Conservation (phyloP, 1,284 basidiomycete species). For the Ustilago curta region DNA sequence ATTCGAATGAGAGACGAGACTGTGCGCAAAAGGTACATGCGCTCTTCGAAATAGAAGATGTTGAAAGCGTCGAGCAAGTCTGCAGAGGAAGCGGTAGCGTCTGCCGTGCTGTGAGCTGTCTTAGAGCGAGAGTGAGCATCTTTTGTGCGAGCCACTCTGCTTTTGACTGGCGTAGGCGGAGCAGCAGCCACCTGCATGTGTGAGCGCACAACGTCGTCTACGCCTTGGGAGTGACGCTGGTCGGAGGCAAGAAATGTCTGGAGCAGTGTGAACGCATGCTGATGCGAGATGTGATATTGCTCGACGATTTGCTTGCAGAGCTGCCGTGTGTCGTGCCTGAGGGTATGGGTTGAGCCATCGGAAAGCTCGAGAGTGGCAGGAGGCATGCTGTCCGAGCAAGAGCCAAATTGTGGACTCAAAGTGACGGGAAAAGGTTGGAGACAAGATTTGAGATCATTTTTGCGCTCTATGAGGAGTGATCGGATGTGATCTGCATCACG, state of each 20-base stretch:
- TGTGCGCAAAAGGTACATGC: conserved; percentile 76
- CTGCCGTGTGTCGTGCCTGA: conserved; percentile 77
- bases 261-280: conserved; percentile 78
- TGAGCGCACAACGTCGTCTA: conserved; percentile 21
- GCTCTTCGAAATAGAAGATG: conserved; percentile 82
- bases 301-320: conserved; percentile 78
- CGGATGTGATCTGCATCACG: conserved; percentile 36
- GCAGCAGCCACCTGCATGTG: conserved; percentile 21
- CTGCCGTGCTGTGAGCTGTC: conserved; percentile 4
- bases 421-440: conserved; percentile 39
- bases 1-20: conserved; percentile 72
- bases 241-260: conserved; percentile 83
- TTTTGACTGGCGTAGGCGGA: conserved; percentile 25
- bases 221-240: conserved; percentile 73
- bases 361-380: conserved; percentile 74
- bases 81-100: conserved; percentile 10
- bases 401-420: conserved; percentile 10
- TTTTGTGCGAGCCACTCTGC: conserved; percentile 6
- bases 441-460: conserved; percentile 45
- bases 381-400: conserved; percentile 7
- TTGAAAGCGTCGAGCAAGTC: conserved; percentile 77
- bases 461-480: conserved; percentile 38
- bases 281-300: conserved; percentile 80
- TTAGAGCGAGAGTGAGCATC: conserved; percentile 8
- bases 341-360: conserved; percentile 75